Base-by-base conservation (phyloP, 306 rosid genomes). In the Potentilla sterilis region DNA sequence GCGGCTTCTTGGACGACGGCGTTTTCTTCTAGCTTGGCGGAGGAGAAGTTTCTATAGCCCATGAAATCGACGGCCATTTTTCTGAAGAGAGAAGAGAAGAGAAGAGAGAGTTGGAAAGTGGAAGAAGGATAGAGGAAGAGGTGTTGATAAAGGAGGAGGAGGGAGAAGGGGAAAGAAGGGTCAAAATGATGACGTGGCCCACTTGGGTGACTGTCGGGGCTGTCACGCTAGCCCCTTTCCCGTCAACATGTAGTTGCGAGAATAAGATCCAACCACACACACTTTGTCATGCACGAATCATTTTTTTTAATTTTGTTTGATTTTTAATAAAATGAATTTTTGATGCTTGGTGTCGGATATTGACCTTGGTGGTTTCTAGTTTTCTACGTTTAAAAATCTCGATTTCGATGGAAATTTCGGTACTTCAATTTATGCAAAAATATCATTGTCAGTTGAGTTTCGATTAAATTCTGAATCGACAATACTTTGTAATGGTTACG, bases 1-100 rank as follows among this genome's bases (percentile, higher is more conserved):
- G 97, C 94, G 4, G 97, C 97, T 81, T 91, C 94, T 54, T 85
- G 84, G 14, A 89, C 97, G 11, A 89, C 97, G 14, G 92, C 97
- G 77, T 80, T 73, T 6, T 89, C 86, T 73, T 89, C 92, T 2
- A 81, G 44, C 13, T 78, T 80, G 67, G 89, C 24, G 0, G 89
- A 37, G 88, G 89, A 37, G 88, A 84, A 77, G 18, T 69, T 80
- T 38, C 85, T 77, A 43, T 78, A 82, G 9, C 77, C 82, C 85
- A 90, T 81, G 83, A 90, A 81, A 68, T 90, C 90, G 18, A 93
- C 90, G 8, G 98, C 95, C 96, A 93, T 93, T 37, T 37, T n/a
- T 80, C 66, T 65, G 63, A 19, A 64, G 40, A 16, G 55, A 57
- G 28, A 49, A 12, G 43, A 42, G 18, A 19, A 4, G n/a, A 24